Evolutionary conservation across 192 early-diverging fungal genomes (phyloP), one percentile per base, ranked within the genome.

Genomic region (Phycomyces blakesleeanus): DNA sequence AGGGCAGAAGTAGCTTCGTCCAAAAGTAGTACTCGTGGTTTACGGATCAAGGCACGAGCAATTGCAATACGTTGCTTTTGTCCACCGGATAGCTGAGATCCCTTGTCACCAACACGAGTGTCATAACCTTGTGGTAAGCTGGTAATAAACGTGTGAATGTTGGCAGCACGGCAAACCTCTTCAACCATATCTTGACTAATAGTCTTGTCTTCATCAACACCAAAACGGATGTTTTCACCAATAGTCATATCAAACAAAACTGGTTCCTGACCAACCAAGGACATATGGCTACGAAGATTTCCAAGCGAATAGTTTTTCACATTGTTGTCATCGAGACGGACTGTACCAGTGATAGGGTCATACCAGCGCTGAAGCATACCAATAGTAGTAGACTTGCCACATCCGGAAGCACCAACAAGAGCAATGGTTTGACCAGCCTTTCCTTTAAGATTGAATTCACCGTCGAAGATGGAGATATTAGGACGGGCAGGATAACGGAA

Each of bases 191-290:
- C 67, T 51, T 81, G 75, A 8, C 78, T 73, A 0, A 76, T 76
- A 10, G 58, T 67, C 29, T 69, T 64, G 1, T 61, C 62, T 18
- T 77, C 64, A 26, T 61, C 67, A 0, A 69, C 52, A 16, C 86
- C 88, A 70, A 89, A 96, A 15, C 77, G 76, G 55, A 97, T 95
- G 78, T 95, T 97, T 16, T 93, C 90, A 22, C 77, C 76, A 57
- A 95, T 89, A 21, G 86, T 80, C 68, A 90, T 75, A 76, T 93
- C 90, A 61, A 96, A 95, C 54, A 97, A 76, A 54, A 92, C 86
- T 10, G 95, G 95, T 73, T 95, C 93, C 67, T 97, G 94, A 38
- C 86, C 86, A 12, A 97, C 95, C 6, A 97, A 72, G 21, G 90
- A 89, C 76, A 96, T 74, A 59, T 80, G 81, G 10, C 61, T 57